phyloP scores from a whole-genome alignment of 495 filamentous ascomycete species.

The Neurospora discreta region DNA sequence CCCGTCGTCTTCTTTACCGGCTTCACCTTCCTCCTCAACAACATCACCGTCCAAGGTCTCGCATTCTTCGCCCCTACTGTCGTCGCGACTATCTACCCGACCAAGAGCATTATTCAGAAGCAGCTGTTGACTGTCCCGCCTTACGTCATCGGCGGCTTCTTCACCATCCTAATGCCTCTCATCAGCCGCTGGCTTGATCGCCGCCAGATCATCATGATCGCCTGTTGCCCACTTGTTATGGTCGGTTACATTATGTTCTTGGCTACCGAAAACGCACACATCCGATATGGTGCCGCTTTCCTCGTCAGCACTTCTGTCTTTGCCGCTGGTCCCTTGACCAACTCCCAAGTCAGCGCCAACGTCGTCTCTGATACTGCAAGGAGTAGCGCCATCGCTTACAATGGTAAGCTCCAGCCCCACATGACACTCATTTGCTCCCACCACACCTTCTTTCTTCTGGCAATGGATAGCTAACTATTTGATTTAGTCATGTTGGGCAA shows the following conservation, averaged over 20 bases:
- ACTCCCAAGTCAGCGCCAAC: conserved; percentile 56
- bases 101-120: conserved; percentile 36
- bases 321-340: conserved; percentile 53
- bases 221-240: conserved; percentile 46
- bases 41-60: conserved; percentile 66
- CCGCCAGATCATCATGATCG: conserved; percentile 53
- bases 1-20: conserved; percentile 39
- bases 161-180: conserved; percentile 50
- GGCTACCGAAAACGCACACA: conserved; percentile 36
- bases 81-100: conserved; percentile 54
- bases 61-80: conserved; percentile 66
- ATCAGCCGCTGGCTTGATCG: conserved; percentile 49
- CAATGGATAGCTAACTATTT: background rate
- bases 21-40: conserved; percentile 58
- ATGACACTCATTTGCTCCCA: background rate
- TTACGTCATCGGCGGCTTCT: conserved; percentile 57
- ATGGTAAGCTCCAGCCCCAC: conserved; percentile 8
- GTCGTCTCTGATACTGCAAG: conserved; percentile 61
- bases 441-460: no score
- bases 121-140: conserved; percentile 60
- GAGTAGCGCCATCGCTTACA: conserved; percentile 51
- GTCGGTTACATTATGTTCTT: conserved; percentile 66
- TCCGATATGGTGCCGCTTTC: conserved; percentile 64
- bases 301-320: conserved; percentile 58
- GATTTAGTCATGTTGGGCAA: conserved; percentile 58